Conservation (phyloP, 1,139 yeast genomes). For the Suhomyces chickasaworum region DNA sequence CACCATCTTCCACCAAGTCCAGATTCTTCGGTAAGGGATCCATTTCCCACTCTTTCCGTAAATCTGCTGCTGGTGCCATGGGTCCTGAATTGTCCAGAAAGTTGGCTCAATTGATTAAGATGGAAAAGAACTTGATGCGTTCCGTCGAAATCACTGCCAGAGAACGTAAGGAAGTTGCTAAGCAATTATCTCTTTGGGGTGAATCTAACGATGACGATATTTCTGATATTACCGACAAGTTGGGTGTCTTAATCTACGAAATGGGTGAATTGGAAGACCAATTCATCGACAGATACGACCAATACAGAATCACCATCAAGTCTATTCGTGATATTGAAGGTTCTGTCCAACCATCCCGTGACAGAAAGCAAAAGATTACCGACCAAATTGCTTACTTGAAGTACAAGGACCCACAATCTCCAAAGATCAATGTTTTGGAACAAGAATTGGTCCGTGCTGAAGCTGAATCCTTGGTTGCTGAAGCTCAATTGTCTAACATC, state of each 20-base stretch:
- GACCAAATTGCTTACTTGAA: slow-evolving; percentile 81
- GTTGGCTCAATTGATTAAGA: slow-evolving; percentile 73
- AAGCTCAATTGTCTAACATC: slow-evolving; percentile 84
- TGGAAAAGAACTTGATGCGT: slow-evolving; percentile 81
- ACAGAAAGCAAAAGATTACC: slow-evolving; percentile 82
- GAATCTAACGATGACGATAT: slow-evolving; percentile 83
- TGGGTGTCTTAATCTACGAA: slow-evolving; percentile 80
- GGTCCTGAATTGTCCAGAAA: slow-evolving; percentile 82
- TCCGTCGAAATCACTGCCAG: slow-evolving; percentile 75
- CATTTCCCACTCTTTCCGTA: slow-evolving; percentile 65
- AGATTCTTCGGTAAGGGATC: slow-evolving; percentile 76
- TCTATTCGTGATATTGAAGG: slow-evolving; percentile 83
- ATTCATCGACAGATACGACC: slow-evolving; percentile 83
- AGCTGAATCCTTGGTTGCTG: slow-evolving; percentile 88
- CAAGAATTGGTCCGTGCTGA: slow-evolving; percentile 90
- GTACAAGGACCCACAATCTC: slow-evolving; percentile 82
- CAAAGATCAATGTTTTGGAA: slow-evolving; percentile 78
- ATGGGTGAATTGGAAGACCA: slow-evolving; percentile 87
- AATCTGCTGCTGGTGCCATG: slow-evolving; percentile 68
- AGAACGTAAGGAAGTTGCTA: slow-evolving; percentile 82
- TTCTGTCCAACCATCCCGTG: slow-evolving; percentile 84
- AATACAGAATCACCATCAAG: slow-evolving; percentile 79
- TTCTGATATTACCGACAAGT: slow-evolving; percentile 80
- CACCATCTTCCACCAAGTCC: slow-evolving; percentile 67
- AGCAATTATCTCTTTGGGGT: slow-evolving; percentile 84